phyloP scores from a whole-genome alignment of 2,329 filamentous ascomycete genomes.

The Pseudocercospora fuligena region DNA sequence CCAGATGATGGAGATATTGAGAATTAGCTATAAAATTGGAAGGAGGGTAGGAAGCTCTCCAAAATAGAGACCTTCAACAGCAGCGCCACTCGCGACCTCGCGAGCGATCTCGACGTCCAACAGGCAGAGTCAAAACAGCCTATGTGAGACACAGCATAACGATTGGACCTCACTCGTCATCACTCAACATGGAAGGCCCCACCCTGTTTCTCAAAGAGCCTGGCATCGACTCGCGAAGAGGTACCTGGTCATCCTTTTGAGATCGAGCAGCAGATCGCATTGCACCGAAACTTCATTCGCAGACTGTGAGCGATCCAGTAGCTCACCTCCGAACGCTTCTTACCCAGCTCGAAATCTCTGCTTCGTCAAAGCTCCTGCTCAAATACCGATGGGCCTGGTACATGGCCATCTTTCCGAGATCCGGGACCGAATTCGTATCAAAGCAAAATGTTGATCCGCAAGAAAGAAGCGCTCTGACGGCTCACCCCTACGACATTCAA shows the following conservation, averaged over 20 bases:
- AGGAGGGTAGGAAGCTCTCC: background rate
- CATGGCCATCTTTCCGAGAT: too few species aligned
- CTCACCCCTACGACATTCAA: too few species aligned
- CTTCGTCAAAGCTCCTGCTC: too few species aligned
- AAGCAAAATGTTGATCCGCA: too few species aligned
- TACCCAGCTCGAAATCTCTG: too few species aligned
- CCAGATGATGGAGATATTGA: background rate
- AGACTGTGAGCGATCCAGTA: background rate
- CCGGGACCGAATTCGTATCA: too few species aligned
- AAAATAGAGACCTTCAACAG: background rate
- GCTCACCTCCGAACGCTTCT: background rate
- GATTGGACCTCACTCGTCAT: background rate
- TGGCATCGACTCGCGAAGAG: too few species aligned
- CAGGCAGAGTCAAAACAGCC: background rate
- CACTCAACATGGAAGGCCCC: background rate
- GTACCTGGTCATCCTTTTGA: too few species aligned
- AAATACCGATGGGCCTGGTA: too few species aligned
- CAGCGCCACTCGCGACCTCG: background rate
- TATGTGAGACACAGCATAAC: background rate
- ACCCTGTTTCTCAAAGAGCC: background rate
- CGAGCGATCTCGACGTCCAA: background rate
- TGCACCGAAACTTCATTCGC: background rate
- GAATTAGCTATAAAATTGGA: background rate
- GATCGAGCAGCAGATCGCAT: too few species aligned
- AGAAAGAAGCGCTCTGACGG: too few species aligned